phyloP scores from a whole-genome alignment of 2,329 filamentous ascomycete species.

The Hypoxylon sp. region DNA sequence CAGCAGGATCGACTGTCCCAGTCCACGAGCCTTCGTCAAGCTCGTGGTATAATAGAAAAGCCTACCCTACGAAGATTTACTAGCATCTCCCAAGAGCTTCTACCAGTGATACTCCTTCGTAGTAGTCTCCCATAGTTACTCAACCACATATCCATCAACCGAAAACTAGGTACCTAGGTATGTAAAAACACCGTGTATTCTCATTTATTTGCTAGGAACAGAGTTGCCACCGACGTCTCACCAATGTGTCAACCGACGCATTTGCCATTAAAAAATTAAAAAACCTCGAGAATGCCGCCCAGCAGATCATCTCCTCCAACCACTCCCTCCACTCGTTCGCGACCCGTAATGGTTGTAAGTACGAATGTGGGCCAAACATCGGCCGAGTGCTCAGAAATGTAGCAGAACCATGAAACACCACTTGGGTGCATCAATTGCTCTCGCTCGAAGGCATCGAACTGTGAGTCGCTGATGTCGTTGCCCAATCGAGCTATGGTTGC shows the following conservation, averaged over 20 bases:
- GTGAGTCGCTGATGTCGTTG: neutral
- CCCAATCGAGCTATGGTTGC: neutral
- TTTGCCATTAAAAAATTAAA: neutral
- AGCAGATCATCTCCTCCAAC: neutral
- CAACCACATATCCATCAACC: no score
- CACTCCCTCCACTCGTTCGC: neutral
- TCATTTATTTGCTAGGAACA: no score
- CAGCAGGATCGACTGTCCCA: no score
- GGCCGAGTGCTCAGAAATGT: neutral
- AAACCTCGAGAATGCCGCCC: neutral
- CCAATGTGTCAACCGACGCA: neutral
- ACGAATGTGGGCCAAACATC: slow-evolving; percentile 14
- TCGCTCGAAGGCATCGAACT: slow-evolving; percentile 13
- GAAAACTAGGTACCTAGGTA: no score
- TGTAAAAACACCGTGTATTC: no score
- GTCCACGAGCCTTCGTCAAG: no score
- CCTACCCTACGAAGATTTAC: no score
- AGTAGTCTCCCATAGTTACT: no score
- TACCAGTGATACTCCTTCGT: no score
- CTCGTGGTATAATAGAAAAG: no score
- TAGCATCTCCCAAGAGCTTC: no score
- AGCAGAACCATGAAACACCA: slow-evolving; percentile 25
- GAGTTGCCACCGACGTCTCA: no score
- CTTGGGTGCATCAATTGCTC: slow-evolving; percentile 18
- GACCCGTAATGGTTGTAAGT: neutral